phyloP scores from a whole-genome alignment of 148 eudicot genomes.

The Fagopyrum esculentum region DNA sequence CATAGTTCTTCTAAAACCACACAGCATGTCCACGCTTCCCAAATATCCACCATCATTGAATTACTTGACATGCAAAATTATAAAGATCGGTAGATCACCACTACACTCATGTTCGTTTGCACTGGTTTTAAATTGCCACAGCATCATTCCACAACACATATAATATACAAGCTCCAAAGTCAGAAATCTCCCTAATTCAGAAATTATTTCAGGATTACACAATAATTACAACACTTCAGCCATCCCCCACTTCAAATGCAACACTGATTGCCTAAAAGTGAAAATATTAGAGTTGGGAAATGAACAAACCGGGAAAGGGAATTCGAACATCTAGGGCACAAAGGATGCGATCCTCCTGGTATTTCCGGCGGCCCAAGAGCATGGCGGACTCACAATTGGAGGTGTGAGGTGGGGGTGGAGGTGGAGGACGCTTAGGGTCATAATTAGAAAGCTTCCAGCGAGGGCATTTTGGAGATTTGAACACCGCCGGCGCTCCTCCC shows the following conservation, averaged over 20 bases:
- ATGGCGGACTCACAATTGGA: slow-evolving; percentile 51
- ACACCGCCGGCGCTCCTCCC: slow-evolving; percentile 97
- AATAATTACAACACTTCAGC: neutral
- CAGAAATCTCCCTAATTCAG: neutral
- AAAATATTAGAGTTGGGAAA: neutral
- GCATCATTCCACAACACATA: neutral
- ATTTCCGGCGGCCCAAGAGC: slow-evolving; percentile 65
- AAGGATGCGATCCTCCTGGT: slow-evolving; percentile 79
- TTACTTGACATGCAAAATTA: neutral
- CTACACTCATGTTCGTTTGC: too few species aligned
- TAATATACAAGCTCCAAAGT: neutral
- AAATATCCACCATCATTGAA: neutral
- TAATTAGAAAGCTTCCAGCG: slow-evolving; percentile 64
- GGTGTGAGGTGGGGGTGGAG: slow-evolving; percentile 12
- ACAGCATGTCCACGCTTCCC: neutral
- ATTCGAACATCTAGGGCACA: slow-evolving; percentile 71
- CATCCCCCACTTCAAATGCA: neutral
- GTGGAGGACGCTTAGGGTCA: slow-evolving; percentile 17
- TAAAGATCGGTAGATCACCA: neutral
- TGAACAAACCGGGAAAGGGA: slow-evolving; percentile 73
- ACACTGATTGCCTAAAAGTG: neutral
- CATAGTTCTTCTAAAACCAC: neutral
- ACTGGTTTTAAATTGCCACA: neutral
- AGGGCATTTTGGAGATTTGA: slow-evolving; percentile 90
- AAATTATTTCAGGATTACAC: neutral